Conservation (phyloP, 345 rosid species). For the Linum lewisii region DNA sequence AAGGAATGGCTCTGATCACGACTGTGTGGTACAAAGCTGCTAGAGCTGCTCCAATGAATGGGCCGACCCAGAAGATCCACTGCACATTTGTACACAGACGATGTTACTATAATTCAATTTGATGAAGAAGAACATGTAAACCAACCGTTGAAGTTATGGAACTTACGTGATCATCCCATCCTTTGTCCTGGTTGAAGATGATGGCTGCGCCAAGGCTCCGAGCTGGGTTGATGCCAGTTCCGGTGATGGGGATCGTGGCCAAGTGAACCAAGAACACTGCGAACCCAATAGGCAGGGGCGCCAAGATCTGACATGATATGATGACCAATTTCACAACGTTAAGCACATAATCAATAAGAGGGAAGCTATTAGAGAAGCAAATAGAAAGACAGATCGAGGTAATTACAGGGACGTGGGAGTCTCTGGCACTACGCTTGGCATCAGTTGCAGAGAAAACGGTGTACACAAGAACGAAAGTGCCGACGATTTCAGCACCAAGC, state of each 20-base stretch:
- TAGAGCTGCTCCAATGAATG: constrained; percentile 1
- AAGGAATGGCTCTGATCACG: constrained; percentile 5
- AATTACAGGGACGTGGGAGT: constrained; percentile 10
- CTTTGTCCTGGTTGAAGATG: constrained; percentile 7
- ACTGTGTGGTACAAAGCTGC: constrained; percentile 5
- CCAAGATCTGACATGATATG: constrained; percentile 4
- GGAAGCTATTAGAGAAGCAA: neutral
- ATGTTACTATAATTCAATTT: no score
- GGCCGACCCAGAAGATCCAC: constrained; percentile 9
- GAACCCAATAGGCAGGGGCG: constrained; percentile 10
- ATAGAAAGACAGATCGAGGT: neutral
- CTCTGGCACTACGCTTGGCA: constrained; percentile 13
- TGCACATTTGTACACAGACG: neutral
- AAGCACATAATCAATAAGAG: neutral
- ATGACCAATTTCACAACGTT: neutral
- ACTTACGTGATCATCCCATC: constrained; percentile 9
- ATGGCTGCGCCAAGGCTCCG: constrained; percentile 9
- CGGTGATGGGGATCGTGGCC: constrained; percentile 10
- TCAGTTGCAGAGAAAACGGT: constrained; percentile 10
- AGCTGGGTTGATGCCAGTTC: constrained; percentile 12
- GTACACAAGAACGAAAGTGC: constrained; percentile 9
- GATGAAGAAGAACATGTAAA: neutral
- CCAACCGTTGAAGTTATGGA: neutral
- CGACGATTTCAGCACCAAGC: constrained; percentile 10
- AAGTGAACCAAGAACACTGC: constrained; percentile 11